Conservation (phyloP, 352 stramenopile genomes). For the Phytophthora sp. region DNA sequence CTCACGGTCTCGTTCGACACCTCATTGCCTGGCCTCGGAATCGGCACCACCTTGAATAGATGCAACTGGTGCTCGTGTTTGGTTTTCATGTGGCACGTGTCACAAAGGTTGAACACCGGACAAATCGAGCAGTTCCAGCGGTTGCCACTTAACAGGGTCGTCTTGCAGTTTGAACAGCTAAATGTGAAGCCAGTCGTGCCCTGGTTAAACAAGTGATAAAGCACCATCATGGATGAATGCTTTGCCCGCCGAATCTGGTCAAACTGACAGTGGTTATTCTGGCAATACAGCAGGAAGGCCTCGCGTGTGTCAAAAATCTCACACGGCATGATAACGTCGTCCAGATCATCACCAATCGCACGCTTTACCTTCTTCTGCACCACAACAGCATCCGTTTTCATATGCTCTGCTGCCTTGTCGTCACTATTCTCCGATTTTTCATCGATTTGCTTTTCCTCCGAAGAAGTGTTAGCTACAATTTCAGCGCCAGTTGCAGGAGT, state of each 20-base stretch:
- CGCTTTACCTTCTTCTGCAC: slow-evolving; percentile 35
- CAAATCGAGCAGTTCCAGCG: slow-evolving; percentile 97
- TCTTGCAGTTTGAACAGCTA: slow-evolving; percentile 94
- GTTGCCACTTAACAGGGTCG: slow-evolving; percentile 94
- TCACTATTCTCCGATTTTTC: slow-evolving; percentile 3
- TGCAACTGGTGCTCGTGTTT: slow-evolving; percentile 93
- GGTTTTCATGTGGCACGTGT: slow-evolving; percentile 93
- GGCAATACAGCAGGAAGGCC: slow-evolving; percentile 90
- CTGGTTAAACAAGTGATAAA: slow-evolving; percentile 91
- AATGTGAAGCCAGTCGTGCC: slow-evolving; percentile 98
- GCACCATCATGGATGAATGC: slow-evolving; percentile 87
- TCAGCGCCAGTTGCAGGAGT: neutral
- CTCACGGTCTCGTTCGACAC: slow-evolving; percentile 33
- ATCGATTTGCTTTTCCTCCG: slow-evolving; percentile 29
- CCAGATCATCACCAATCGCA: slow-evolving; percentile 63
- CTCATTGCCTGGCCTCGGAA: slow-evolving; percentile 70
- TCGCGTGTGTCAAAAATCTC: slow-evolving; percentile 96
- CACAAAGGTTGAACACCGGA: slow-evolving; percentile 96
- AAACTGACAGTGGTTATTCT: slow-evolving; percentile 90
- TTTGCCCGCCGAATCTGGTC: slow-evolving; percentile 84
- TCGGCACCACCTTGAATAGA: slow-evolving; percentile 93
- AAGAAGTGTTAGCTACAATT: slow-evolving; percentile 12
- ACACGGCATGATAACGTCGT: slow-evolving; percentile 96
- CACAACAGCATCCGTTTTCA: slow-evolving; percentile 25
- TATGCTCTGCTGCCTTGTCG: slow-evolving; percentile 35